Evolutionary conservation across 1,139 yeast species (phyloP).

Genomic region (Candida sp.): DNA sequence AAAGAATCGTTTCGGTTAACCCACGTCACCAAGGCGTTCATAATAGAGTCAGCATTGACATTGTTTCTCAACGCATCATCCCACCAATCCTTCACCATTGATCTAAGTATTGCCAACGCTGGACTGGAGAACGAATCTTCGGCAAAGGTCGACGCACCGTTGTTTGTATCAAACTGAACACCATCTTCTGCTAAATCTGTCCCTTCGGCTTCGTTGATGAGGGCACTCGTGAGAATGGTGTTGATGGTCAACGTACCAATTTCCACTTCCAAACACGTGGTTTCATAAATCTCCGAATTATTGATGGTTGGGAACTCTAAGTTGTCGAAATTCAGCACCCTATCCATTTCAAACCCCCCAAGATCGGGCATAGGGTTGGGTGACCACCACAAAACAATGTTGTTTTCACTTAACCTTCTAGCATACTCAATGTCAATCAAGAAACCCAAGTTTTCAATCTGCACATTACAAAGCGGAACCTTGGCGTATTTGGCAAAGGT

Average conservation of each 20-base stretch:
- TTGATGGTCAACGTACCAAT: constrained; percentile 83
- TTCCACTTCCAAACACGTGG: constrained; percentile 80
- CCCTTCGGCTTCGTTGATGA: constrained; percentile 92
- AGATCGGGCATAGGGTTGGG: constrained; percentile 79
- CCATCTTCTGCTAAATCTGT: constrained; percentile 70
- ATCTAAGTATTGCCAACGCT: constrained; percentile 71
- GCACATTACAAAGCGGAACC: constrained; percentile 86
- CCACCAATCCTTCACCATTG: constrained; percentile 92
- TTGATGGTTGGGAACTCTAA: constrained; percentile 76
- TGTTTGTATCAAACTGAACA: constrained; percentile 40
- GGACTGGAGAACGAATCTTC: constrained; percentile 80
- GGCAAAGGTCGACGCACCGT: constrained; percentile 61
- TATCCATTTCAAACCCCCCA: constrained; percentile 83
- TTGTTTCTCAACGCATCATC: constrained; percentile 79
- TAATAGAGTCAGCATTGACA: constrained; percentile 81
- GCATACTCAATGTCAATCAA: constrained; percentile 90
- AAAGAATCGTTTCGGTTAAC: constrained; percentile 75
- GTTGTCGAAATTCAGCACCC: constrained; percentile 54
- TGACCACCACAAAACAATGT: constrained; percentile 95
- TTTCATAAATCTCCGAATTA: constrained; percentile 79
- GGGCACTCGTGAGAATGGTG: constrained; percentile 82
- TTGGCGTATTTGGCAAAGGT: constrained; percentile 73
- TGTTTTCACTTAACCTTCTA: constrained; percentile 65
- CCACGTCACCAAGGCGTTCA: constrained; percentile 88
- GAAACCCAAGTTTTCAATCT: constrained; percentile 75